phyloP scores from a whole-genome alignment of 2,329 filamentous ascomycete genomes.

The Aspergillus novoparasiticus region DNA sequence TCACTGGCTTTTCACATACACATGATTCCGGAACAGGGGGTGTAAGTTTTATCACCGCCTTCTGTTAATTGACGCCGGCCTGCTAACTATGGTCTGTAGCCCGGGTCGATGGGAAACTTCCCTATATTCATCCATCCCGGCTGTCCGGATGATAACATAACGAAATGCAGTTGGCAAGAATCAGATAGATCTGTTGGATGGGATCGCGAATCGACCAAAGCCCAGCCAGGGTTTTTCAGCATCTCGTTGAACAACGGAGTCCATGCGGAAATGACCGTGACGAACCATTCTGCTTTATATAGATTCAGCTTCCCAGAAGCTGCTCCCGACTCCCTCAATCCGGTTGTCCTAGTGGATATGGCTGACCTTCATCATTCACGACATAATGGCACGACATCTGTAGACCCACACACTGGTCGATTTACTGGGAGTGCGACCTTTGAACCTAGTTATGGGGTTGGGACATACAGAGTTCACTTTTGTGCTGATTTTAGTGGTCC shows the following conservation, averaged over 20 bases:
- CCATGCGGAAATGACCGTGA: not conserved
- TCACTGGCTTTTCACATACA: not conserved
- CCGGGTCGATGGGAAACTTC: not conserved
- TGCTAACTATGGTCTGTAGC: not conserved
- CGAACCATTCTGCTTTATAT: not conserved
- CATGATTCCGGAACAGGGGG: not conserved
- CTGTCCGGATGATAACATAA: not conserved
- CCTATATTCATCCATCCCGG: not conserved
- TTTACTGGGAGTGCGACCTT: constrained; percentile 67
- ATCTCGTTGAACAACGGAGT: not conserved
- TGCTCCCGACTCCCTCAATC: not conserved
- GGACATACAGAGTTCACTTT: constrained; percentile 63
- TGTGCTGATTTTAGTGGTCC: constrained; percentile 69
- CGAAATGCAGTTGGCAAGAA: not conserved
- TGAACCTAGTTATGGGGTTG: constrained; percentile 65
- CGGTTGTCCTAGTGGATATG: not conserved
- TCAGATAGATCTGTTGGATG: not conserved
- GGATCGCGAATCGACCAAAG: not conserved
- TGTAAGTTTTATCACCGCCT: not conserved
- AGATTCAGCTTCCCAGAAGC: not conserved
- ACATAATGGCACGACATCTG: not conserved
- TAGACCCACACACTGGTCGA: constrained; percentile 46
- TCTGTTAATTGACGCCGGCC: not conserved
- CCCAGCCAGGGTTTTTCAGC: not conserved
- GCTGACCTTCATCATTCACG: not conserved